A percentile compares a stretch with the other conserved stretches of the same genome.
Conservation (phyloP, 2,329 filamentous ascomycete species). For the Chrysoporthe austroafricana region DNA sequence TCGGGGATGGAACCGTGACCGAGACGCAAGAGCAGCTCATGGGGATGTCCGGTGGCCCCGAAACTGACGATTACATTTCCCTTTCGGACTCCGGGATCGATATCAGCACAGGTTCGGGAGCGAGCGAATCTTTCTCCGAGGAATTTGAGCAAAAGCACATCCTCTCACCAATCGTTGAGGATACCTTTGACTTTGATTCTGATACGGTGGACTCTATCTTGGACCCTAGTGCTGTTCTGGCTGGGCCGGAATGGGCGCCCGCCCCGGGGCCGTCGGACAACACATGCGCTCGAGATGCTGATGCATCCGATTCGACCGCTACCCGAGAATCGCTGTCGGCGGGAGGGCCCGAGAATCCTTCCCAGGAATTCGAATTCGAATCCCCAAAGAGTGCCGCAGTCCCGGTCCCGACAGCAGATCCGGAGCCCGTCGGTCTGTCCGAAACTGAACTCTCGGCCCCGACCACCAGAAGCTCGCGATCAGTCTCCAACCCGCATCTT, state of each 20-base stretch:
- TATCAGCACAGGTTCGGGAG: neutral
- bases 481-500: neutral
- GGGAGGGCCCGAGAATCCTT: neutral
- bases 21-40: neutral
- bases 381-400: neutral
- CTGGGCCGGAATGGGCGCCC: neutral
- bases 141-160: neutral
- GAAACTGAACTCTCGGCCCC: slow-evolving; percentile 3
- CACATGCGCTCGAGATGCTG: neutral
- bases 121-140: neutral
- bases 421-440: neutral
- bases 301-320: neutral
- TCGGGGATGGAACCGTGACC: neutral
- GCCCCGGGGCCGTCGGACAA: slow-evolving; percentile 6
- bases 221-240: neutral
- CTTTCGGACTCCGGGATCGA: slow-evolving; percentile 9
- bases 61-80: neutral
- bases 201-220: neutral
- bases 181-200: neutral
- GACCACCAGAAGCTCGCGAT: neutral
- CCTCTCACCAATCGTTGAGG: neutral
- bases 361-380: neutral
- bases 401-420: slow-evolving; percentile 3
- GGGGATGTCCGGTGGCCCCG: slow-evolving; percentile 11
- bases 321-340: neutral